Base-by-base conservation (phyloP, 495 filamentous ascomycete species). In the Echria macrotheca region DNA sequence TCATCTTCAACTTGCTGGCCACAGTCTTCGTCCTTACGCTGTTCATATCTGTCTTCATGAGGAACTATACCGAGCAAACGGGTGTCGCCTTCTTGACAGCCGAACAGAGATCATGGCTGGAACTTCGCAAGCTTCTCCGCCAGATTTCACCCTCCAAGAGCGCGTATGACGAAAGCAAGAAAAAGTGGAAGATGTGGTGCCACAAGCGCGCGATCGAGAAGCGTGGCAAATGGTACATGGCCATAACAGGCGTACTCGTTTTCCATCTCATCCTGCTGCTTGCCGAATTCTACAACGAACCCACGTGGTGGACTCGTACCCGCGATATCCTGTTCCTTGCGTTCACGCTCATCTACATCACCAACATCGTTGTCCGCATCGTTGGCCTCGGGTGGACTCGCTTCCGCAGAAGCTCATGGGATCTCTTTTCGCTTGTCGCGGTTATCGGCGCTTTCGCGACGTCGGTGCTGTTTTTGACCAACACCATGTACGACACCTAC, bases 41-140 rank as follows among this genome's bases (percentile, higher is more conserved):
- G 60, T 99, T 99, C 63, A 93, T 97, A 26, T 96, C 93, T 53
- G 93, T 99, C 40, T 99, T 99, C 66, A 99, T 99, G 94, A 86
- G 93, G 36, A 97, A 94, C 65, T 97, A 97, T 71, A 97, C 93
- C 3, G 93, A 99, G 70, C 90, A 97, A 66, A 99, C 93, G 8
- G 93, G 93, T 7, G 93, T 99, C 46, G 93, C 93, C 1, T 99
- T 90, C 67, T 67, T 99, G 56, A 99, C 93, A 6, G 85, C 94
- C 1, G 93, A 99, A 55, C 93, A 99, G 66, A 83, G 93, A 53
- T 95, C 91, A 0, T 99, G 93, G 93, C 77, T 97, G 18, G 93
- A 99, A 68, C 67, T 99, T 55, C 77, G 93, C 42, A 99, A 99
- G 70, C 74, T 96, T 15, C 77, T 99, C 6, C 81, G 89, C 36